These are phyloP conservation scores for Pseudogymnoascus sp. DNA, from an alignment of 2,329 filamentous ascomycete species.

Conservation along the genomic window DNA sequence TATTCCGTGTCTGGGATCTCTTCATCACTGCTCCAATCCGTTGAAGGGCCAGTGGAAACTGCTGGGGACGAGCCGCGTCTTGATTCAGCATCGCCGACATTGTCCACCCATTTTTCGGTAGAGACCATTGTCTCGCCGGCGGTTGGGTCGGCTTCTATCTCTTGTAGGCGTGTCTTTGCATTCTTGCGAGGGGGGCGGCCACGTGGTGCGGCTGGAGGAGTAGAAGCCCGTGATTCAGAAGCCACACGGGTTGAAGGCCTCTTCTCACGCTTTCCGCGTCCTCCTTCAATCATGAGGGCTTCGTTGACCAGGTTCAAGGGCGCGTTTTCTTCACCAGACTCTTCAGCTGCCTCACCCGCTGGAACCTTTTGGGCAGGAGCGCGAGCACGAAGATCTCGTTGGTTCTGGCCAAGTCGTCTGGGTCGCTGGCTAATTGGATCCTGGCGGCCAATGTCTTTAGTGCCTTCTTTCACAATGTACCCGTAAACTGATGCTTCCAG, in stretches of 20 bases:
- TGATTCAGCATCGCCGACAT: background rate
- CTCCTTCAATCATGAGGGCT: slow-evolving; percentile 11
- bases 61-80: background rate
- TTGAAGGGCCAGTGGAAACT: background rate
- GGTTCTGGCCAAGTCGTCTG: slow-evolving; percentile 12
- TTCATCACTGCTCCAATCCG: slow-evolving; percentile 1
- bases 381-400: slow-evolving; percentile 6
- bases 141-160: slow-evolving; percentile 3
- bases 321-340: slow-evolving; percentile 7
- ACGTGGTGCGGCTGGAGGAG: slow-evolving; percentile 17
- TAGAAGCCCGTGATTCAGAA: slow-evolving; percentile 18
- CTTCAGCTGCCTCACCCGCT: slow-evolving; percentile 17
- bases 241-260: background rate
- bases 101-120: slow-evolving; percentile 1
- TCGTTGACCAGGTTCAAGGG: background rate
- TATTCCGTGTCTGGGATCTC: background rate
- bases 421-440: slow-evolving; percentile 46
- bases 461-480: slow-evolving; percentile 53
- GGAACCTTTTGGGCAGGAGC: slow-evolving; percentile 8
- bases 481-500: slow-evolving; percentile 53
- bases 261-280: slow-evolving; percentile 12
- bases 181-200: background rate
- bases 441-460: slow-evolving; percentile 50
- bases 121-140: slow-evolving; percentile 8
- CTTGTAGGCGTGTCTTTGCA: slow-evolving; percentile 7